Evolutionary conservation across 345 rosid species (phyloP).

Genomic region (Rhizophora apiculata): DNA sequence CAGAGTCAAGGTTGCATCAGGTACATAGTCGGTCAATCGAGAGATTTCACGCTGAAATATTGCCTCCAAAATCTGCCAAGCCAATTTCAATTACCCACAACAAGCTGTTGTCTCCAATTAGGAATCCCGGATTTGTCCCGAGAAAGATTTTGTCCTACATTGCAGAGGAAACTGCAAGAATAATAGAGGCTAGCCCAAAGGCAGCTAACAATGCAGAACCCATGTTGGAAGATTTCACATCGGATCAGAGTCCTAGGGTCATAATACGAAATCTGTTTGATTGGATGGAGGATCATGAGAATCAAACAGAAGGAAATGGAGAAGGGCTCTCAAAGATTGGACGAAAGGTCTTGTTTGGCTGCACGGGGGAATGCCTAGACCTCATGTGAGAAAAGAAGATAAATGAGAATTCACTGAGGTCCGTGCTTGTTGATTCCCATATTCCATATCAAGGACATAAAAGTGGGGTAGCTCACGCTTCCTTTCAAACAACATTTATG

Average conservation of each 20-base stretch:
- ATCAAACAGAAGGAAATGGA: no score
- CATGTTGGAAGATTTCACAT: no score
- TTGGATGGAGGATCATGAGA: no score
- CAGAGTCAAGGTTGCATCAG: slow-evolving; percentile 38
- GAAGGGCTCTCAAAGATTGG: no score
- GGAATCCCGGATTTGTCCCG: slow-evolving; percentile 53
- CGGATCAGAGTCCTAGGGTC: no score
- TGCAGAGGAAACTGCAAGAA: slow-evolving; percentile 77
- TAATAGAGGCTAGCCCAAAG: slow-evolving; percentile 66
- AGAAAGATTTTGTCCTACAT: slow-evolving; percentile 52
- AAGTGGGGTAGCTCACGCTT: background rate
- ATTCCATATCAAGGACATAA: background rate
- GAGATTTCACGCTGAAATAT: slow-evolving; percentile 71
- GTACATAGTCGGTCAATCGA: slow-evolving; percentile 51
- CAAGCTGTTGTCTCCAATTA: slow-evolving; percentile 75
- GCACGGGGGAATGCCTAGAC: no score
- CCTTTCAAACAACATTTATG: no score
- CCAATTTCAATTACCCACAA: slow-evolving; percentile 52
- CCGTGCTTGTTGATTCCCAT: background rate
- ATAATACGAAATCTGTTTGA: no score
- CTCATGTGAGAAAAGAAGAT: background rate
- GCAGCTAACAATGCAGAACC: slow-evolving; percentile 19
- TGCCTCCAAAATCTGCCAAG: slow-evolving; percentile 78
- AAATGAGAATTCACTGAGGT: background rate
- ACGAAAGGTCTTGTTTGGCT: no score